phyloP scores from a whole-genome alignment of 345 rosid genomes.

The Rhodomyrtus tomentosa region DNA sequence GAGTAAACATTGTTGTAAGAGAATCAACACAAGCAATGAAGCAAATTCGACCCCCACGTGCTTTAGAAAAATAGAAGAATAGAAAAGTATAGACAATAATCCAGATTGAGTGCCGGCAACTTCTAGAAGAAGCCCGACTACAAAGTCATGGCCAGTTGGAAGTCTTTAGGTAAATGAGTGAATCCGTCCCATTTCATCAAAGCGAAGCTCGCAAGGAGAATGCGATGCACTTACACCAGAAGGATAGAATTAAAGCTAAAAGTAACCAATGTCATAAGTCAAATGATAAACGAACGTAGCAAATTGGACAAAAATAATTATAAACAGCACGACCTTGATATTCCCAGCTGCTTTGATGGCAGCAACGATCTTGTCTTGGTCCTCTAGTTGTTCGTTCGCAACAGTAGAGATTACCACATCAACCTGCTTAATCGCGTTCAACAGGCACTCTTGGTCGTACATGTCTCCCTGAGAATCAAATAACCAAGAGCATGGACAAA shows the following conservation, averaged over 20 bases:
- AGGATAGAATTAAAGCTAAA: not conserved
- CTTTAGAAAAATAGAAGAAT: not conserved
- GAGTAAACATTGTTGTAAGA: no score
- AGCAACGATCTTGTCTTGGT: not conserved
- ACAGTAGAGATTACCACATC: conserved; percentile 6
- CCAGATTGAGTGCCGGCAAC: no score
- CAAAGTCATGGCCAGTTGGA: not conserved
- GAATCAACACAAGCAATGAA: not conserved
- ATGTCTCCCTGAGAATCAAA: conserved; percentile 2
- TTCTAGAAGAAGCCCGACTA: no score
- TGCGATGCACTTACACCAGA: not conserved
- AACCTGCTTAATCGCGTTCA: not conserved
- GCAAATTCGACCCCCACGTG: not conserved
- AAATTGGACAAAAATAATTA: not conserved
- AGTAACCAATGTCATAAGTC: not conserved
- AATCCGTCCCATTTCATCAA: not conserved
- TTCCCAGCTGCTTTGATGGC: conserved; percentile 6
- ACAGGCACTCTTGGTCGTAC: not conserved
- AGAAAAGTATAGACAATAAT: no score
- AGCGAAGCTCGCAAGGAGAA: not conserved
- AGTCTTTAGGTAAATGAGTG: not conserved
- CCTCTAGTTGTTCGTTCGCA: not conserved
- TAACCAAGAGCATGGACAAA: not conserved
- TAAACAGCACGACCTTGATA: not conserved
- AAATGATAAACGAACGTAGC: not conserved